Base-by-base conservation (phyloP, 2,329 filamentous ascomycete genomes). In the Phialophora expanda region DNA sequence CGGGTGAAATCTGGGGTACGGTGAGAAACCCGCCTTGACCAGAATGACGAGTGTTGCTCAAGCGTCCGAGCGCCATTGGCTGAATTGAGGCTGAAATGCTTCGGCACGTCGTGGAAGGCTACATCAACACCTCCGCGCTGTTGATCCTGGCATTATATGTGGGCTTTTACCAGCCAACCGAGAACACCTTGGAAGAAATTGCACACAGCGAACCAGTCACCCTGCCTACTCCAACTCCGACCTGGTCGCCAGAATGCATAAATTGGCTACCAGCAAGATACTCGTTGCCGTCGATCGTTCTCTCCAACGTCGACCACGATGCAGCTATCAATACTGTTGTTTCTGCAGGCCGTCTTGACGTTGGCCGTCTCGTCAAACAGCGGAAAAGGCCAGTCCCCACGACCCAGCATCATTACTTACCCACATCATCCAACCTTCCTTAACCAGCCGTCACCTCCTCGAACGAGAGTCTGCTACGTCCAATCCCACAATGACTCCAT, bases 11-110 rank as follows among this genome's bases (percentile, higher is more conserved):
- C 38, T 44, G 38, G 38, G 38, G 38, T 44, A 44, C 38, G 38
- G 14, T n/a, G 38, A 44, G 38, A 44, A 44, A 44, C 7, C 38
- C 38, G 38, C 38, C 14, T n/a, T n/a, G 38, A n/a, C 17, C 34
- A 41, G 14, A 41, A 41, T 14, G 34, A 41, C 34, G 34, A 44
- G 38, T n/a, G n/a, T n/a, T 44, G 38, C 38, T 44, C 38, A n/a
- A 8, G 7, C 17, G 17, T 44, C 17, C 14, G 2, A 6, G 14
- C 14, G 14, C 14, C 5, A 44, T 44, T 44, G 38, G 38, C 38
- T 17, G 38, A n/a, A n/a, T 44, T 44, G 38, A 44, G 38, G 38
- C 38, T 44, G 38, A 44, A 44, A n/a, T 44, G 38, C 38, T n/a
- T 8, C 38, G 38, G 38, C 38, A 44, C 8, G 17, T 44, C 17